Evolutionary conservation across 257 asterid genomes (phyloP).

Genomic region (Gardenia jasminoides): DNA sequence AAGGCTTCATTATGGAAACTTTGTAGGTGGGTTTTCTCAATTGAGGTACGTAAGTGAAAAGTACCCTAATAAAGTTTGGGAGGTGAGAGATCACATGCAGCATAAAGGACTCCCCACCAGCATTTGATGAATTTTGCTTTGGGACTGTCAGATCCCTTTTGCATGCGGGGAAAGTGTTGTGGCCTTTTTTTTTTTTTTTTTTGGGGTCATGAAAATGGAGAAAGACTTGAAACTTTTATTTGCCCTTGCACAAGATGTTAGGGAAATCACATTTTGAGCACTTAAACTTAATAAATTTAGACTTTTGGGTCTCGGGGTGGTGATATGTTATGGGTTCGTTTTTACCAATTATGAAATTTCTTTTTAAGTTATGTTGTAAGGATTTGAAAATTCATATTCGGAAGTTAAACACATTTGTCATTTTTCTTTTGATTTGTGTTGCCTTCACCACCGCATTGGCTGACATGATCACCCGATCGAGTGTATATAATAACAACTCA

Average conservation of each 20-base stretch:
- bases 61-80: neutral
- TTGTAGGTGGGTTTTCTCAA: neutral
- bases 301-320: no score
- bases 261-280: neutral
- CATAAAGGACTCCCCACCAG: neutral
- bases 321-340: no score
- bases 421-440: no score
- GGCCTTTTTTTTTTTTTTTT: neutral
- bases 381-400: no score
- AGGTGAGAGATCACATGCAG: slow-evolving; percentile 10
- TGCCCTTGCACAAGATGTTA: no score
- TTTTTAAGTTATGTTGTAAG: no score
- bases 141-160: slow-evolving; percentile 26
- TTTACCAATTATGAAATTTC: no score
- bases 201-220: neutral
- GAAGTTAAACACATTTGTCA: no score
- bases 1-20: neutral
- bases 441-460: no score
- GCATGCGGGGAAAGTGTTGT: slow-evolving; percentile 32
- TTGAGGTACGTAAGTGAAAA: neutral
- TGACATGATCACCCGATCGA: no score
- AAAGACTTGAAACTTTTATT: neutral
- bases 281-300: neutral
- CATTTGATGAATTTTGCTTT: slow-evolving; percentile 15
- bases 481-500: no score